Evolutionary conservation across 2,329 filamentous ascomycete genomes (phyloP), one percentile per base, ranked within the genome.

Genomic region (Celoporthe dispersa): DNA sequence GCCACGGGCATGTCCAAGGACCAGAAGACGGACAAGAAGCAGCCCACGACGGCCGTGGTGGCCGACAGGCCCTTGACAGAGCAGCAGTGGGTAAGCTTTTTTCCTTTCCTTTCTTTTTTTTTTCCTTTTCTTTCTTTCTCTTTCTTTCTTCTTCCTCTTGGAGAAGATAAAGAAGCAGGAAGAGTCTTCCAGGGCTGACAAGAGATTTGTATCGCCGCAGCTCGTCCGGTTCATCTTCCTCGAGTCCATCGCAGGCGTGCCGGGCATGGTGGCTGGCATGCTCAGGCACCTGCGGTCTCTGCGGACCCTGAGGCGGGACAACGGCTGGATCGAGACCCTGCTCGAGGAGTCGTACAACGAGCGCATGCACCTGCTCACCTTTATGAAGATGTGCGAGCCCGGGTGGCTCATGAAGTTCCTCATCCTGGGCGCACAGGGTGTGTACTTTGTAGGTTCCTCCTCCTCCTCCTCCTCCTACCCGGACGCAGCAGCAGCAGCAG

Each of bases 241-340:
- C 44, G 96, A 99, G 80, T 94, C 91, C 64, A 93, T 99, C 53
- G 96, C 96, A 16, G 96, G 94, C 44, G 96, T 98, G 0, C 96
- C 96, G 0, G 96, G 96, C 9, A 98, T 98, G 94, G 95, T 98
- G 0, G 96, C 92, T 0, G 96, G 94, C 31, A 98, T 97, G 92
- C 85, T 98, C 22, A 87, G 96, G 44, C 96, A 99, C 81, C 85
- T 98, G 51, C 90, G 92, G 78, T 94, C 91, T 74, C 87, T 98
- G 76, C 87, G 95, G 60, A 87, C 91, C 37, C 91, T 98, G 86
- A 94, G 94, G 85, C 86, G 95, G 68, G 95, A 98, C 79, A 97
- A 98, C 75, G 96, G 96, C 77, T 98, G 92, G 93, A 98, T 99
- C 78, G 94, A 97, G 81, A 95, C 93, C 0, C 84, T 97, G 11